These are phyloP conservation scores for Liquidambar formosana DNA, from an alignment of 164 flowering plant genomes.

Conservation along the genomic window DNA sequence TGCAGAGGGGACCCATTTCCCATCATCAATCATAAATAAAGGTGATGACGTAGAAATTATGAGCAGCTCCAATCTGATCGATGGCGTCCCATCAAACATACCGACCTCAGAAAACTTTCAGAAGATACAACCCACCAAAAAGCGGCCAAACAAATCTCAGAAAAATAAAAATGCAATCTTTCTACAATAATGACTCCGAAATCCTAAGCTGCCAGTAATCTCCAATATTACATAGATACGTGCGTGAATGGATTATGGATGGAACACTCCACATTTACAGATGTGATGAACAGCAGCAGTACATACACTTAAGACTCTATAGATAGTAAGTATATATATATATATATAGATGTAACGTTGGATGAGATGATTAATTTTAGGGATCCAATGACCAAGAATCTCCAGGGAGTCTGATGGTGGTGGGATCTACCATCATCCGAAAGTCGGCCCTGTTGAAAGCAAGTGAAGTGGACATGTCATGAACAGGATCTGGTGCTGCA, in stretches of 20 bases:
- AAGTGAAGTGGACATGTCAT: conserved; percentile 42
- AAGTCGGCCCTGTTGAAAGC: conserved; percentile 35
- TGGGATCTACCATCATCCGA: conserved; percentile 36
- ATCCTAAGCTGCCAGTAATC: background rate
- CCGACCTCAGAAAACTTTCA: background rate
- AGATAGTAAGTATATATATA: background rate
- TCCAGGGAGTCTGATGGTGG: conserved; percentile 18
- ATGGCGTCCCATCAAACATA: conserved; percentile 4
- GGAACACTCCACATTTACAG: conserved; percentile 6
- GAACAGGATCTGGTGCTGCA: conserved; percentile 11
- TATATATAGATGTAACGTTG: background rate
- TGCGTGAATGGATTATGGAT: background rate
- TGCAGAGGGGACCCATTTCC: conserved; percentile 3
- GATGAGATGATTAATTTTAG: background rate
- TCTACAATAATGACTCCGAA: background rate
- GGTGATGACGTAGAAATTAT: conserved; percentile 5
- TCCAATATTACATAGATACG: background rate
- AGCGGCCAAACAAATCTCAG: too few species aligned
- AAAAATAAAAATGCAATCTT: too few species aligned
- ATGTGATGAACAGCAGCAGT: too few species aligned
- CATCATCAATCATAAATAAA: conserved; percentile 6
- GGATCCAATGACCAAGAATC: conserved; percentile 34
- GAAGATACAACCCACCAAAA: too few species aligned
- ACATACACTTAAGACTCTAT: background rate
- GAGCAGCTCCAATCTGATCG: conserved; percentile 2